Conservation (phyloP, 805 yeast genomes). For the Candida incommunis region DNA sequence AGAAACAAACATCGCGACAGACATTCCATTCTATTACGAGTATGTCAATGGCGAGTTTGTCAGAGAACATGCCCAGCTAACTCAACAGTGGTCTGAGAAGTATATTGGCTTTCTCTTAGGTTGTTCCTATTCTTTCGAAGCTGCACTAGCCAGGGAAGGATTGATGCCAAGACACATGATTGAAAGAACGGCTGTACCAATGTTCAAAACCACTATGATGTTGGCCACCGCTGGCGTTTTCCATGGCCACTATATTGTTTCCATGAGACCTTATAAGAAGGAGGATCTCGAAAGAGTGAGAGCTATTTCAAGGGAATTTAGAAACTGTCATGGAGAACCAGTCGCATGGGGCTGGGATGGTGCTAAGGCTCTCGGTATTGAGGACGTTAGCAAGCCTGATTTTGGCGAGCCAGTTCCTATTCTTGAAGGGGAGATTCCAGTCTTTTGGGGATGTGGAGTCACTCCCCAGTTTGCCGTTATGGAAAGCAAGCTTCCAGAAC, state of each 20-base stretch:
- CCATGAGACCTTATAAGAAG: constrained; percentile 27
- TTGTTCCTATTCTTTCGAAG: constrained; percentile 29
- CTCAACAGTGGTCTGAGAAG: constrained; percentile 21
- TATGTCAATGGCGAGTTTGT: constrained; percentile 22
- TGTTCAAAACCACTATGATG: constrained; percentile 6
- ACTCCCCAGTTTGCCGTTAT: constrained; percentile 26
- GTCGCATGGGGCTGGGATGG: constrained; percentile 30
- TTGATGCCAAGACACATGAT: constrained; percentile 10
- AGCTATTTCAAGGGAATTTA: constrained; percentile 19
- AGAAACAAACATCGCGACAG: constrained; percentile 6
- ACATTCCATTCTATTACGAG: constrained; percentile 23
- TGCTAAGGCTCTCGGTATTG: constrained; percentile 23
- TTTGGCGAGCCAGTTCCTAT: constrained; percentile 24
- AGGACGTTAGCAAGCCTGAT: constrained; percentile 22
- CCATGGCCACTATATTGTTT: constrained; percentile 24
- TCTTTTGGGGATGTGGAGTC: constrained; percentile 33
- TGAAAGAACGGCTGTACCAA: constrained; percentile 8
- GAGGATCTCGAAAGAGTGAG: constrained; percentile 20
- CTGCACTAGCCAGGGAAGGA: constrained; percentile 20
- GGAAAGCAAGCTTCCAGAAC: constrained; percentile 3
- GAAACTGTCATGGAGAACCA: constrained; percentile 28
- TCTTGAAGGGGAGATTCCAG: constrained; percentile 25
- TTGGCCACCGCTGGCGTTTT: constrained; percentile 23
- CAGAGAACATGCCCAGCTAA: constrained; percentile 6
- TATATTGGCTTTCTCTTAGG: constrained; percentile 31